These are phyloP conservation scores for Eragrostis curvula DNA, from an alignment of 176 grass and related monocot species.

Conservation along the genomic window DNA sequence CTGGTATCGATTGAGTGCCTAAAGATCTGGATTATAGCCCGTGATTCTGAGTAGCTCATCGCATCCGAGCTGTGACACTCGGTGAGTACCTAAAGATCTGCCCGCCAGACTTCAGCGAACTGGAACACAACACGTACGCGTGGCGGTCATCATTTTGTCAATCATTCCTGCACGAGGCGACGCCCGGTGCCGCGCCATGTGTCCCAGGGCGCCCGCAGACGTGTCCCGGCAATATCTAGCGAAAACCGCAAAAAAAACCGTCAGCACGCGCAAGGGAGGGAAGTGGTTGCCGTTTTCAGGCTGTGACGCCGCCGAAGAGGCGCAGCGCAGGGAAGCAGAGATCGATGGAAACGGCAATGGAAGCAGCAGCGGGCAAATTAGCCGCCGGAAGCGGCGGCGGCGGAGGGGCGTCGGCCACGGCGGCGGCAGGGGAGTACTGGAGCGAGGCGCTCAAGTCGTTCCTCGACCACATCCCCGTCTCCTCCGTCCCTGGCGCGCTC, in stretches of 20 bases:
- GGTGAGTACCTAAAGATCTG: too few relatives aligned
- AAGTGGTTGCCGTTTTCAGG: not conserved
- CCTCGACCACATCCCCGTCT: slow-evolving; percentile 67
- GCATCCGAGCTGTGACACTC: too few relatives aligned
- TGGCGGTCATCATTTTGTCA: not conserved
- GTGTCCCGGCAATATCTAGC: slow-evolving; percentile 35
- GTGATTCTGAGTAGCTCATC: too few relatives aligned
- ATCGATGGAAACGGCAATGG: slow-evolving; percentile 35
- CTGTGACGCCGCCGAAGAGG: not conserved
- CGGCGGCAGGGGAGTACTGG: slow-evolving; percentile 41
- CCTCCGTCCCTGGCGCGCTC: slow-evolving; percentile 41
- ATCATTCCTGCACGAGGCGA: not conserved
- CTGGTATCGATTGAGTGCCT: too few relatives aligned
- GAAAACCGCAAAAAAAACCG: not conserved
- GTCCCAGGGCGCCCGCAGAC: slow-evolving; percentile 18
- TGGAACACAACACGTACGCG: not conserved
- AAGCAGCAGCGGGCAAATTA: not conserved
- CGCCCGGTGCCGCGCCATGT: not conserved
- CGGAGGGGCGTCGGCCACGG: not conserved
- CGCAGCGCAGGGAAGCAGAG: not conserved
- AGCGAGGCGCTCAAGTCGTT: slow-evolving; percentile 64
- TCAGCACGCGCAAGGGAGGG: not conserved
- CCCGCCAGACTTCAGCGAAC: not conserved
- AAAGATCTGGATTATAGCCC: too few relatives aligned
- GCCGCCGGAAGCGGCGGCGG: slow-evolving; percentile 2